Percentiles rank a stretch among this genome's conserved stretches.
Evolutionary conservation across 2,329 filamentous ascomycete species (phyloP).

Genomic region (Cadophora luteo-olivacea): DNA sequence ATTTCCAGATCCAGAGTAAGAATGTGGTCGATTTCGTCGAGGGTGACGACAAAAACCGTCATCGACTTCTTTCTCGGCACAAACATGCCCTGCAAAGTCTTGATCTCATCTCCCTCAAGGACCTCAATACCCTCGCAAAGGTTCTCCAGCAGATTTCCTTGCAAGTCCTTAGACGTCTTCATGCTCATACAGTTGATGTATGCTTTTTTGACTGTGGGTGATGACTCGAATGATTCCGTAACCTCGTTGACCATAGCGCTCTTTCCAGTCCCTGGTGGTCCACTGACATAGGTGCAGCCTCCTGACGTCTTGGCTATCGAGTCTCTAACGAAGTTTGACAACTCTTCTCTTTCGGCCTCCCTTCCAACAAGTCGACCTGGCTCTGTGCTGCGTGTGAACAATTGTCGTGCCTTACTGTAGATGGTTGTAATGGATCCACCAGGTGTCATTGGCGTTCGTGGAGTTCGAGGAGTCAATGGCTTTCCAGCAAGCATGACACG

Average conservation of each 20-base stretch:
- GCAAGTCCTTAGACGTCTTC: conserved; percentile 86
- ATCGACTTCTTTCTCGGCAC: conserved; percentile 62
- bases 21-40: conserved; percentile 96
- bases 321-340: conserved; percentile 72
- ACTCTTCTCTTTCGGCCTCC: conserved; percentile 62
- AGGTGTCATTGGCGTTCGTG: conserved; percentile 75
- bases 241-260: conserved; percentile 90
- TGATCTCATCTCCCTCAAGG: conserved; percentile 70
- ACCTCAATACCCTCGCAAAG: conserved; percentile 66
- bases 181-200: conserved; percentile 98
- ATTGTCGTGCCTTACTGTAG: conserved; percentile 85
- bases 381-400: conserved; percentile 72
- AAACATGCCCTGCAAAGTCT: conserved; percentile 74
- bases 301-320: conserved; percentile 65
- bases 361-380: conserved; percentile 44
- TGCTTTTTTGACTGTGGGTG: conserved; percentile 65
- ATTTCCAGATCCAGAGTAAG: conserved; percentile 87
- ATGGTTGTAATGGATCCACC: conserved; percentile 71
- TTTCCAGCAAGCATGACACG: conserved; percentile 79
- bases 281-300: conserved; percentile 93
- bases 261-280: conserved; percentile 95
- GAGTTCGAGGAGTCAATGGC: conserved; percentile 78
- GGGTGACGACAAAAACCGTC: conserved; percentile 77
- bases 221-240: conserved; percentile 62
- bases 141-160: conserved; percentile 75